phyloP scores from a whole-genome alignment of 1,284 basidiomycete genomes.

The Boletellus deceptivus region DNA sequence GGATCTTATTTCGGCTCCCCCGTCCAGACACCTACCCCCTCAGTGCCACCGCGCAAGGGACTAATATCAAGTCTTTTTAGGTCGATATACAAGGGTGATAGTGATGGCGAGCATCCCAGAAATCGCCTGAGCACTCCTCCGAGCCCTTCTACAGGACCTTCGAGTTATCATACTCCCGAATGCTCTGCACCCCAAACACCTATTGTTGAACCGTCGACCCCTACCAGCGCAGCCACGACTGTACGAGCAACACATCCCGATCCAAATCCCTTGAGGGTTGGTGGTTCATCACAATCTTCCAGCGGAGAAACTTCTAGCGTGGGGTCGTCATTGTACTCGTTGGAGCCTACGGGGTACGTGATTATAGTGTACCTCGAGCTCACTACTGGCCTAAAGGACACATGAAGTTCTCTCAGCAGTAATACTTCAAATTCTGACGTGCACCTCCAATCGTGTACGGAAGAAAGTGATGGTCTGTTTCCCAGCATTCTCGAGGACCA shows the following conservation, averaged over 20 bases:
- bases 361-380: neutral
- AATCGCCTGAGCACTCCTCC: neutral
- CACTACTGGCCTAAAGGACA: slow-evolving; percentile 5
- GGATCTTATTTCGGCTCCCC: slow-evolving; percentile 21
- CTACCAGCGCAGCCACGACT: neutral
- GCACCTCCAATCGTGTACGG: slow-evolving; percentile 2
- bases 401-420: slow-evolving; percentile 17
- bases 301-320: slow-evolving; percentile 13
- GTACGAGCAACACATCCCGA: neutral
- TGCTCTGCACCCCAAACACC: slow-evolving; percentile 11
- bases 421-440: slow-evolving; percentile 15
- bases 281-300: neutral
- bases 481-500: neutral
- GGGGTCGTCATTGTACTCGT: slow-evolving; percentile 10
- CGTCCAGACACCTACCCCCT: neutral
- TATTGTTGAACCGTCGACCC: slow-evolving; percentile 12
- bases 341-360: slow-evolving; percentile 12
- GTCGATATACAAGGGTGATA: neutral
- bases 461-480: slow-evolving; percentile 17
- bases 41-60: neutral
- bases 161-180: slow-evolving; percentile 13
- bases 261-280: neutral
- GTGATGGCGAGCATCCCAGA: neutral
- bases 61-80: neutral
- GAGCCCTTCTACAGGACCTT: neutral